phyloP scores from a whole-genome alignment of 108 stramenopile species.

The Cyclostephanos invisitatus region DNA sequence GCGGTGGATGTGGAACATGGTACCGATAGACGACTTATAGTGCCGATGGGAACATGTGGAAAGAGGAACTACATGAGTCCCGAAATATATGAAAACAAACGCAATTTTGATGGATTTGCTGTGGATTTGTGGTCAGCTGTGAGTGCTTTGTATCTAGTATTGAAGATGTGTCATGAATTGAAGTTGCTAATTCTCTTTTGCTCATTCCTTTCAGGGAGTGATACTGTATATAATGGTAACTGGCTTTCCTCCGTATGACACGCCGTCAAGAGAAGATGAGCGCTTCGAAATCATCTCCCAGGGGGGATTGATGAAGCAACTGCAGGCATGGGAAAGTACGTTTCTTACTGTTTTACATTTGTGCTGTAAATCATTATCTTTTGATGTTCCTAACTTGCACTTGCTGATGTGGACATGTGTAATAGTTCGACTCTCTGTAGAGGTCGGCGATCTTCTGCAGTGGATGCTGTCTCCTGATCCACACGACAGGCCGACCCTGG shows the following conservation, averaged over 20 bases:
- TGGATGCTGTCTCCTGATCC: constrained; percentile 60
- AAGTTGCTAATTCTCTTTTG: too few relatives aligned
- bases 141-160: background rate
- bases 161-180: background rate
- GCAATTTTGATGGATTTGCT: constrained; percentile 89
- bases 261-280: constrained; percentile 69
- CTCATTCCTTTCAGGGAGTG: constrained; percentile 56
- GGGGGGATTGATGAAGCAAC: constrained; percentile 67
- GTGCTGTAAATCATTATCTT: constrained; percentile 1
- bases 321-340: constrained; percentile 73
- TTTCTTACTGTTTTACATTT: background rate
- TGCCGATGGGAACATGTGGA: constrained; percentile 88
- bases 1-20: constrained; percentile 65
- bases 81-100: constrained; percentile 76
- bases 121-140: constrained; percentile 93
- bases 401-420: background rate
- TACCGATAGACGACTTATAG: constrained; percentile 66
- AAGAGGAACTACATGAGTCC: constrained; percentile 97
- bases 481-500: constrained; percentile 48
- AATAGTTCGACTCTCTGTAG: constrained; percentile 41
- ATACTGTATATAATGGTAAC: constrained; percentile 95
- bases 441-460: constrained; percentile 51
- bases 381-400: constrained; percentile 6
- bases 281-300: constrained; percentile 80
- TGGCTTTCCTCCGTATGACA: constrained; percentile 93